phyloP scores from a whole-genome alignment of 2,329 filamentous ascomycete genomes.

The Cercospora zeina region DNA sequence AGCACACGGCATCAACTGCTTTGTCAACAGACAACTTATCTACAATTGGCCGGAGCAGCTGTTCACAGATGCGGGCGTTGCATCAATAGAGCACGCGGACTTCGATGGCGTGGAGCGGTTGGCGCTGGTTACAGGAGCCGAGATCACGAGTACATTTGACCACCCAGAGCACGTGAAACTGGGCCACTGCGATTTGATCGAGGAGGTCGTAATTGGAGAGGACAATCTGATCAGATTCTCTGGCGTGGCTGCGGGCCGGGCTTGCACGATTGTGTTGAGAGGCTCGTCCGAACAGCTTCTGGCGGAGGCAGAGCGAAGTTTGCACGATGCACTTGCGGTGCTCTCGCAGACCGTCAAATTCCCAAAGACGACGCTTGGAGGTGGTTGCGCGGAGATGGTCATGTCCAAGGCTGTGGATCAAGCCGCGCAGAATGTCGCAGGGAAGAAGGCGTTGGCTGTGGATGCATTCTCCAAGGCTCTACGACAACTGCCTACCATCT shows the following conservation, averaged over 20 bases:
- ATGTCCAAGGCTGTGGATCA: conserved; percentile 98
- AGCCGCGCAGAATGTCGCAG: conserved; percentile 87
- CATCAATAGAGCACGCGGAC: conserved; percentile 98
- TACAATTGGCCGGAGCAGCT: conserved; percentile 99
- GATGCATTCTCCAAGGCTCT: conserved; percentile 85
- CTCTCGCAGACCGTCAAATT: conserved; percentile 95
- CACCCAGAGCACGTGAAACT: conserved; percentile 97
- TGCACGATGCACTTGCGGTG: conserved; percentile 94
- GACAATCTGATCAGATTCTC: conserved; percentile 98
- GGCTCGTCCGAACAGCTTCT: conserved; percentile 96
- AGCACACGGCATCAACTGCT: conserved; percentile 98
- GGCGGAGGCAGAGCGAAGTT: conserved; percentile 91
- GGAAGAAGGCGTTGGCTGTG: conserved; percentile 94
- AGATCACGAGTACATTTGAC: conserved; percentile 97
- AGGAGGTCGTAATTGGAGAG: conserved; percentile 97
- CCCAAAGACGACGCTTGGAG: conserved; percentile 88
- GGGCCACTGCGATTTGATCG: conserved; percentile 90
- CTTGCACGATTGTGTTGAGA: conserved; percentile 94
- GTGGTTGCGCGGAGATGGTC: conserved; percentile 96
- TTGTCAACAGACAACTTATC: conserved; percentile 98
- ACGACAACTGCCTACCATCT: conserved; percentile 89
- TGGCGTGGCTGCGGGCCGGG: conserved; percentile 86
- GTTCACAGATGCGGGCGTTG: conserved; percentile 95
- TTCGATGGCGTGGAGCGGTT: conserved; percentile 97
- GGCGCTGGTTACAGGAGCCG: conserved; percentile 91